Evolutionary conservation across 345 rosid genomes (phyloP).

Genomic region (Populus davidiana): DNA sequence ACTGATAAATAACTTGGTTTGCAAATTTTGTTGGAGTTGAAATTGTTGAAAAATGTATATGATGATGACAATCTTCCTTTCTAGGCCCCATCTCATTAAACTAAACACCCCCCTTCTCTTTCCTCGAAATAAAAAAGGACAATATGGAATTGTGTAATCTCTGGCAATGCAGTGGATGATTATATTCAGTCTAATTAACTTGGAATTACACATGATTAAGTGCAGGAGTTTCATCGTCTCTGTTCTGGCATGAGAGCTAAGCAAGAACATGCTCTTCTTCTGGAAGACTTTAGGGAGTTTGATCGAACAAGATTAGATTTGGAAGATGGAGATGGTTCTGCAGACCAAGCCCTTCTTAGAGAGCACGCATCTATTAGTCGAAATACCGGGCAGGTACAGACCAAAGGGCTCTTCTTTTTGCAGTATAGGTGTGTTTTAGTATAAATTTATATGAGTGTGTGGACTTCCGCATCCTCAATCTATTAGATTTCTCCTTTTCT

Average conservation of each 20-base stretch:
- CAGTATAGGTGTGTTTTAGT: background rate
- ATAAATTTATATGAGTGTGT: background rate
- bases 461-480: background rate
- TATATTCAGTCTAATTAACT: constrained; percentile 13
- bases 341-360: constrained; percentile 74
- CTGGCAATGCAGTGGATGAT: background rate
- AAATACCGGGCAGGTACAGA: constrained; percentile 72
- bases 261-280: constrained; percentile 90
- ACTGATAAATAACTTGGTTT: background rate
- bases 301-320: constrained; percentile 86
- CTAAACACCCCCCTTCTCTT: background rate
- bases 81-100: background rate
- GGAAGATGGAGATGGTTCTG: constrained; percentile 75
- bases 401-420: background rate
- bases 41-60: background rate
- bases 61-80: background rate
- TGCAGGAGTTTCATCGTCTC: constrained; percentile 97
- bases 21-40: background rate
- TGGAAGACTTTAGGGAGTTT: constrained; percentile 93
- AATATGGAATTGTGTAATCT: background rate
- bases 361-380: constrained; percentile 80
- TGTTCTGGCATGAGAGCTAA: constrained; percentile 86
- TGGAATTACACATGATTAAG: constrained; percentile 30
- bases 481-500: background rate
- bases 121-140: background rate